phyloP scores from a whole-genome alignment of 2,329 filamentous ascomycete genomes.

The Lanzia echinophila region DNA sequence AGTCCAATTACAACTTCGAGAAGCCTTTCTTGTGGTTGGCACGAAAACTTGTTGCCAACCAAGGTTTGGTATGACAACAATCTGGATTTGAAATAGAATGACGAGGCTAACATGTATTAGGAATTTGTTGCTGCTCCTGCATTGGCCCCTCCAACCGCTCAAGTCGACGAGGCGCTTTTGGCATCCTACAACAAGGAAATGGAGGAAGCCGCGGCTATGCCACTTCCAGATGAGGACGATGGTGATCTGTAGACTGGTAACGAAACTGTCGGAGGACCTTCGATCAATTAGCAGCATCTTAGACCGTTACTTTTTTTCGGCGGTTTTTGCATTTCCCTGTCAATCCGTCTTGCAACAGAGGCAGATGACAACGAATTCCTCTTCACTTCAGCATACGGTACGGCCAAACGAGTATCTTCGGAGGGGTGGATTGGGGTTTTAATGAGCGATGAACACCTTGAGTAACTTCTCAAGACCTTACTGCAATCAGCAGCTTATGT shows the following conservation, averaged over 20 bases:
- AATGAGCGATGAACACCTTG: slow-evolving; percentile 26
- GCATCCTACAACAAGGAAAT: slow-evolving; percentile 85
- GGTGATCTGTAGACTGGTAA: slow-evolving; percentile 43
- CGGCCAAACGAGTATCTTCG: slow-evolving; percentile 21
- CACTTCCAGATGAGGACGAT: slow-evolving; percentile 92
- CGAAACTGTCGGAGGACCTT: slow-evolving; percentile 13
- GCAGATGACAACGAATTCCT: slow-evolving; percentile 21
- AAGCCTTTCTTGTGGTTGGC: slow-evolving; percentile 99
- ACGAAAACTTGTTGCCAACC: slow-evolving; percentile 95
- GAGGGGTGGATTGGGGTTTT: slow-evolving; percentile 20
- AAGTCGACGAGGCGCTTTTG: slow-evolving; percentile 79
- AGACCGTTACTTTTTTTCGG: slow-evolving; percentile 31
- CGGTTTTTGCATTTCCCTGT: slow-evolving; percentile 27
- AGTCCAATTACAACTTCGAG: slow-evolving; percentile 99
- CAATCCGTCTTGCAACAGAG: slow-evolving; percentile 26
- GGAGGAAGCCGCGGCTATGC: slow-evolving; percentile 68
- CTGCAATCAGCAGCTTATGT: slow-evolving; percentile 25
- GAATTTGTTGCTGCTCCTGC: slow-evolving; percentile 96
- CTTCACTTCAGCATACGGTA: slow-evolving; percentile 24
- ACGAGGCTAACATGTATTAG: slow-evolving; percentile 39
- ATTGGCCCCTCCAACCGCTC: slow-evolving; percentile 86
- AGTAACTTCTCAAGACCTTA: slow-evolving; percentile 22
- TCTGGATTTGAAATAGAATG: slow-evolving; percentile 12
- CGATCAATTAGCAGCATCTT: slow-evolving; percentile 27
- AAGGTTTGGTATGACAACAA: slow-evolving; percentile 58